Percentiles rank a stretch among this genome's conserved stretches.
phyloP scores from a whole-genome alignment of 352 stramenopile species.

The Globisporangium rhizosaccharum region DNA sequence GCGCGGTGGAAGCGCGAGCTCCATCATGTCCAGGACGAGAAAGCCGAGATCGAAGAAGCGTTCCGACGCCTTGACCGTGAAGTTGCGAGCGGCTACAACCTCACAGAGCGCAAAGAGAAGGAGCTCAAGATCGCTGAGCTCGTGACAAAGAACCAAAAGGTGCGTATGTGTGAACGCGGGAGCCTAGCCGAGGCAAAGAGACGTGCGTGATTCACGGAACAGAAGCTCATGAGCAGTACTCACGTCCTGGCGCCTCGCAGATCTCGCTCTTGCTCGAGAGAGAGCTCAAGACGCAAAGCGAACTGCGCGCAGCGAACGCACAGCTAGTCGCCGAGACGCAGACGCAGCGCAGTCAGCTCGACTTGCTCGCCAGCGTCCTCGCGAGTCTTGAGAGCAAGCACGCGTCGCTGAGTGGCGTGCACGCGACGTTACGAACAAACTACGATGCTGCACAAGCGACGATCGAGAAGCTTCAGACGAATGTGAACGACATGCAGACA shows the following conservation, averaged over 20 bases:
- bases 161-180: constrained; percentile 4
- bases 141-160: constrained; percentile 54
- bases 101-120: constrained; percentile 56
- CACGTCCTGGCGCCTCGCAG: constrained; percentile 11
- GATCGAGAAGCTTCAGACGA: constrained; percentile 27
- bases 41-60: constrained; percentile 32
- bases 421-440: constrained; percentile 23
- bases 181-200: background rate
- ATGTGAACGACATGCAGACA: constrained; percentile 23
- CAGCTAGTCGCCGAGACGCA: constrained; percentile 20
- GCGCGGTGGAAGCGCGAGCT: constrained; percentile 26
- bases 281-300: constrained; percentile 32
- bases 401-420: constrained; percentile 19
- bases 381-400: constrained; percentile 35
- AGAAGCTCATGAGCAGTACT: background rate
- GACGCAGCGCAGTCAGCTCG: constrained; percentile 28
- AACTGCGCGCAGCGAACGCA: constrained; percentile 22
- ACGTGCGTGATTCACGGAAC: background rate
- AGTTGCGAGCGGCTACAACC: constrained; percentile 45
- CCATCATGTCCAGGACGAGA: constrained; percentile 33
- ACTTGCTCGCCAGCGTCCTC: constrained; percentile 33
- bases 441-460: constrained; percentile 24
- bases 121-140: constrained; percentile 56
- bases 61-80: constrained; percentile 53
- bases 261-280: constrained; percentile 49